phyloP scores from a whole-genome alignment of 225 moss, liverwort and hornwort genomes.

The Lunularia cruciata region DNA sequence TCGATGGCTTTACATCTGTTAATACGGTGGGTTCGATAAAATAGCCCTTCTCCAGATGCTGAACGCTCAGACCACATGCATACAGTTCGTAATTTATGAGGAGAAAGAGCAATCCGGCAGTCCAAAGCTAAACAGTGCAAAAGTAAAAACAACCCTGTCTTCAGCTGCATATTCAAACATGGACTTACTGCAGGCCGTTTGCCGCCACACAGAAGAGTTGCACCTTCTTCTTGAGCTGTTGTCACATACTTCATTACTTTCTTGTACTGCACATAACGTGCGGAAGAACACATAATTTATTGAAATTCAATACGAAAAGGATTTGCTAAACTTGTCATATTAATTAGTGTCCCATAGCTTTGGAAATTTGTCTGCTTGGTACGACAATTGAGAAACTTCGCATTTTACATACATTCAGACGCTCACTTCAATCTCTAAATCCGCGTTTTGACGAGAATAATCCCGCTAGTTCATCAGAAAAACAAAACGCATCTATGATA shows the following conservation, averaged over 20 bases:
- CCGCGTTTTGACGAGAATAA: too few species aligned
- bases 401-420: too few species aligned
- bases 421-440: too few species aligned
- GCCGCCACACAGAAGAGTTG: conserved; percentile 81
- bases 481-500: too few species aligned
- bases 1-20: conserved; percentile 68
- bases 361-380: too few species aligned
- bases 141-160: too few species aligned
- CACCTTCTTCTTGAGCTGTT: conserved; percentile 88
- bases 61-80: conserved; percentile 10
- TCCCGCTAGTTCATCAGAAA: too few species aligned
- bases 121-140: too few species aligned
- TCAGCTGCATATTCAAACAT: neutral
- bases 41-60: conserved; percentile 87
- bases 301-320: too few species aligned
- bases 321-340: too few species aligned
- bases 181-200: conserved; percentile 79
- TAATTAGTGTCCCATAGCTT: too few species aligned
- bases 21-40: conserved; percentile 79
- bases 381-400: too few species aligned
- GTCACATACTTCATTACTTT: conserved; percentile 72
- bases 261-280: conserved; percentile 54
- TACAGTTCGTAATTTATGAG: neutral
- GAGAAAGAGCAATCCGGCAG: neutral
- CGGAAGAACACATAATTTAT: neutral